phyloP scores from a whole-genome alignment of 2,329 filamentous ascomycete species.

The Fusarium sp. region DNA sequence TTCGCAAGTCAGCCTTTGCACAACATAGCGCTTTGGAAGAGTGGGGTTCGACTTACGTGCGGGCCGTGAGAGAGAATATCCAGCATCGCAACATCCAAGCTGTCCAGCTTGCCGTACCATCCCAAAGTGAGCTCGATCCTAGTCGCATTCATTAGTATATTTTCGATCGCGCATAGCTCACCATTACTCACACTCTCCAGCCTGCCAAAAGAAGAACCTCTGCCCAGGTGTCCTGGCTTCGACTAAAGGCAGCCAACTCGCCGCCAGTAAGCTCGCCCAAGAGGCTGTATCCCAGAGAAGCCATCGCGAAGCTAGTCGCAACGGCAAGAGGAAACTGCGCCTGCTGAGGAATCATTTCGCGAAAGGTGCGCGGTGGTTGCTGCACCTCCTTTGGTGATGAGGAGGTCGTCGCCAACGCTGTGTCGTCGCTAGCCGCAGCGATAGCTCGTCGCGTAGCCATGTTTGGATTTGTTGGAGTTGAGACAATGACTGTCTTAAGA shows the following conservation, averaged over 20 bases:
- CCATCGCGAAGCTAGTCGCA: conserved; percentile 71
- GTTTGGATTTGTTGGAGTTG: conserved; percentile 4
- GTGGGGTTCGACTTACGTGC: conserved; percentile 62
- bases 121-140: conserved; percentile 77
- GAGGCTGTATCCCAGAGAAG: conserved; percentile 73
- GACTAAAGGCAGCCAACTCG: conserved; percentile 77
- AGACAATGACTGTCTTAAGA: conserved; percentile 3
- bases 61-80: conserved; percentile 81
- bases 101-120: conserved; percentile 82
- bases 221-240: conserved; percentile 71
- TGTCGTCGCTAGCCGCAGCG: conserved; percentile 37
- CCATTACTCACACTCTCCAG: conserved; percentile 68
- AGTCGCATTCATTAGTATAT: conserved; percentile 18
- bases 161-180: neutral
- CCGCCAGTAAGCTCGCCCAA: conserved; percentile 70
- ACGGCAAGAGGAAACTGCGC: conserved; percentile 68
- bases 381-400: conserved; percentile 23
- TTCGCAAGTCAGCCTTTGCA: conserved; percentile 30
- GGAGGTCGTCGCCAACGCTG: conserved; percentile 32
- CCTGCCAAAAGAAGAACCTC: conserved; percentile 68
- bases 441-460: conserved; percentile 47
- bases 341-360: conserved; percentile 55
- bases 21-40: conserved; percentile 3
- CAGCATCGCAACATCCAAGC: conserved; percentile 75
- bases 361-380: conserved; percentile 29